phyloP scores from a whole-genome alignment of 78 protist genomes.

The Paulinella micropora region DNA sequence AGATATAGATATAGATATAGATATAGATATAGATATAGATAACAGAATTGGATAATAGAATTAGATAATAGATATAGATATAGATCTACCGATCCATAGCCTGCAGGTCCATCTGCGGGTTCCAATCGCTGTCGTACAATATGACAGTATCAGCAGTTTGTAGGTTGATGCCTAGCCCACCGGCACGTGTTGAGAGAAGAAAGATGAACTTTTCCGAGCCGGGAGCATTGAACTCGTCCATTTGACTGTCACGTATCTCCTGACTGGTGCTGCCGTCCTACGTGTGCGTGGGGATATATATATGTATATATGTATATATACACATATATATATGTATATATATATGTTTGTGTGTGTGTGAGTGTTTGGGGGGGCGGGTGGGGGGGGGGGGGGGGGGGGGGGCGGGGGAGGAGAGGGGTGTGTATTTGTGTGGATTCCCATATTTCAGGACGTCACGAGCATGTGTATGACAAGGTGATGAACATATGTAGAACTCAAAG shows the following conservation, averaged over 20 bases:
- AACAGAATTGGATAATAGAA: too few relatives aligned
- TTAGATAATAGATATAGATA: not conserved
- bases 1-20: not conserved
- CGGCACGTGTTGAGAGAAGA: conserved; percentile 39
- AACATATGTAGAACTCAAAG: too few relatives aligned
- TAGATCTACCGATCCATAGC: conserved; percentile 45
- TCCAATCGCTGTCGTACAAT: conserved; percentile 91
- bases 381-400: too few relatives aligned
- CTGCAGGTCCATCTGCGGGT: conserved; percentile 91
- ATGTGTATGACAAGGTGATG: too few relatives aligned
- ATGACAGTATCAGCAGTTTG: conserved; percentile 87
- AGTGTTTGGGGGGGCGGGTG: too few relatives aligned
- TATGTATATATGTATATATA: not conserved
- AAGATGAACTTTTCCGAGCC: not conserved
- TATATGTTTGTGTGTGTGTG: too few relatives aligned
- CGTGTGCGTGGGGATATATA: not conserved
- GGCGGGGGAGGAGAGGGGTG: too few relatives aligned
- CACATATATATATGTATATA: not conserved
- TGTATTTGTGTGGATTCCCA: too few relatives aligned
- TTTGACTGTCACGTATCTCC: not conserved
- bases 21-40: conserved; percentile 6
- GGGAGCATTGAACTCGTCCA: conserved; percentile 18
- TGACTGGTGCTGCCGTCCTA: not conserved
- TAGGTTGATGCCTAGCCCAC: conserved; percentile 70
- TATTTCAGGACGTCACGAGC: too few relatives aligned